Evolutionary conservation across 768 basidiomycete species (phyloP), one percentile per base, ranked within the genome.

Genomic region (Kwoniella heveanensis): DNA sequence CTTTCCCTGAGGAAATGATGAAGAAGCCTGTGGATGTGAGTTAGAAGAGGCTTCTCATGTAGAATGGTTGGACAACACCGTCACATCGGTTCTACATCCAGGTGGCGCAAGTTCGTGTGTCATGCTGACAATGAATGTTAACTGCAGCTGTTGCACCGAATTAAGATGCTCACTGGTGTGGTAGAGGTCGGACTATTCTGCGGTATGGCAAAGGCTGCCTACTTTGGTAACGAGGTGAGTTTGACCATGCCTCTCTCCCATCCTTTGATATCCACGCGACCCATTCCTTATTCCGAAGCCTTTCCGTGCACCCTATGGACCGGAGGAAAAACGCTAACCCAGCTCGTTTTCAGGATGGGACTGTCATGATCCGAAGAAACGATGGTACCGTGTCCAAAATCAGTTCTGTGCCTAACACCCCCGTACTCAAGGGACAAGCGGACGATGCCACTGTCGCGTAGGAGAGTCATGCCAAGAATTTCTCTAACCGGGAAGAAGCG

Each of bases 171-270:
- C 64, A 98, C 95, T 2, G 96, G 96, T 50, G 92, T 97, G 24
- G 91, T 98, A n/a, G 96, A 99, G 80, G 96, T 97, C 32, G 96
- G 96, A 0, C 80, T 99, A n/a, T 98, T 99, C 82, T 93, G 91
- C 77, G 83, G 87, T 57, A 88, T 96, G 75, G 93, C 90, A 4
- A 86, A 88, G 76, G 93, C 93, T 0, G 95, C 94, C n/a, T 98
- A 97, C 83, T 99, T 98, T 62, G 78, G 78, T 26, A 78, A 79
- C 49, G 77, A 72, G 60, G 77, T 73, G 57, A 52, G 70, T 67
- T 32, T 24, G 37, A 12, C 19, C 22, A 19, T 44, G 17, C 48
- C 26, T 17, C 39, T 32, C 1, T 44, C 1, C 50, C 24, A 53
- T 24, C 15, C 22, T 19, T 22, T 22, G n/a, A n/a, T n/a, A n/a